phyloP scores from a whole-genome alignment of 2,329 filamentous ascomycete genomes.

The Akanthomyces muscarius region DNA sequence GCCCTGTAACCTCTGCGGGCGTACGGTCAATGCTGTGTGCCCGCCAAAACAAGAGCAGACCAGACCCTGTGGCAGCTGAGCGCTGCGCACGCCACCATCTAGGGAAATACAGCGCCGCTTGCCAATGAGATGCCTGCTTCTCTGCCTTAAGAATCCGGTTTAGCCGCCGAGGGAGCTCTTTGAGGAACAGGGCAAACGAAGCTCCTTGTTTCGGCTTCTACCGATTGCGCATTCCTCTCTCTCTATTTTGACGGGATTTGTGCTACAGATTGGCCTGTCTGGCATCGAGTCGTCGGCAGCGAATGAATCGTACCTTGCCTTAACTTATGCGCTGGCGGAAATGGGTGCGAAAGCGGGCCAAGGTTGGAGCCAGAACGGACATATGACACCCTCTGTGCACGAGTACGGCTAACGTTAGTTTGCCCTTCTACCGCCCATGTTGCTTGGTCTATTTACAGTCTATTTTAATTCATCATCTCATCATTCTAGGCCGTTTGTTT shows the following conservation, averaged over 20 bases:
- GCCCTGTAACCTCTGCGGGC: too few species aligned
- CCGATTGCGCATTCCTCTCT: conserved; percentile 2
- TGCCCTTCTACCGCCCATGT: too few species aligned
- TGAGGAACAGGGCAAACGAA: background rate
- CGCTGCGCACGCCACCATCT: too few species aligned
- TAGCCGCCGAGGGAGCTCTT: conserved; percentile 8
- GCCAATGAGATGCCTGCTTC: background rate
- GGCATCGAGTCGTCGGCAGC: background rate
- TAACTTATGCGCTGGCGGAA: conserved; percentile 10
- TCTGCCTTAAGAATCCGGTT: too few species aligned
- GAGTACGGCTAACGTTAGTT: background rate
- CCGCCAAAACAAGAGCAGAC: too few species aligned
- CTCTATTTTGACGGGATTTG: background rate
- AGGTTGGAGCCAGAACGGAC: conserved; percentile 12
- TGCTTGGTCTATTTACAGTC: background rate
- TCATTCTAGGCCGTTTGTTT: background rate
- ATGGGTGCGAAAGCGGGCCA: conserved; percentile 14
- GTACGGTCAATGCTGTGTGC: too few species aligned
- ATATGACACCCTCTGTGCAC: background rate
- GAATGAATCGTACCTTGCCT: conserved; percentile 7
- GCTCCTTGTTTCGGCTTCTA: background rate
- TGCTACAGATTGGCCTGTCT: background rate
- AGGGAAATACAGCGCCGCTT: background rate
- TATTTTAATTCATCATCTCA: background rate
- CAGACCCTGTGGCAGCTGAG: background rate